Conservation (phyloP, 371 early-diverging fungal genomes). For the Lichtheimia corymbifera region DNA sequence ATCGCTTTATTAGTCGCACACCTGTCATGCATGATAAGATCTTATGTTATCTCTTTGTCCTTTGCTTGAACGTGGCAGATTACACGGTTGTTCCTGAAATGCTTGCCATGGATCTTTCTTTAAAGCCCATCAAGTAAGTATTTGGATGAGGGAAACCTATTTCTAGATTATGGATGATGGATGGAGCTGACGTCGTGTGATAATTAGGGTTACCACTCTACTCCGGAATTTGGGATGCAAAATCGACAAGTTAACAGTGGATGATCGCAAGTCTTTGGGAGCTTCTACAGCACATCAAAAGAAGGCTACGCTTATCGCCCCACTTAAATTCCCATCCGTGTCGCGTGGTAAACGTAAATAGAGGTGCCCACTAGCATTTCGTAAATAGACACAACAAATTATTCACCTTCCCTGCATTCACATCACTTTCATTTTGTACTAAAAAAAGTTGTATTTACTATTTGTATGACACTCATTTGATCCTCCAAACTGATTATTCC, state of each 20-base stretch:
- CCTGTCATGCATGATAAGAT: constrained; percentile 75
- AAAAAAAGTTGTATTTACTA: too few relatives aligned
- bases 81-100: constrained; percentile 62
- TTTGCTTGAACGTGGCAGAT: constrained; percentile 72
- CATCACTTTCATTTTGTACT: too few relatives aligned
- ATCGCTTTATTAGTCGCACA: constrained; percentile 49
- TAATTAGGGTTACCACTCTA: constrained; percentile 16
- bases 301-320: constrained; percentile 38
- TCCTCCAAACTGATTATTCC: too few relatives aligned
- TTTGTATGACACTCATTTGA: too few relatives aligned
- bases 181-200: neutral
- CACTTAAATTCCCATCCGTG: constrained; percentile 36
- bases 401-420: too few relatives aligned
- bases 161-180: neutral
- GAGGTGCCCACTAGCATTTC: too few relatives aligned
- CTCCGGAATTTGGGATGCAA: constrained; percentile 61
- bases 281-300: constrained; percentile 15
- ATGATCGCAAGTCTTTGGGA: constrained; percentile 20
- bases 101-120: constrained; percentile 67
- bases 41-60: constrained; percentile 72
- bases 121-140: constrained; percentile 49
- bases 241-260: constrained; percentile 40
- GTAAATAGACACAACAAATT: too few relatives aligned
- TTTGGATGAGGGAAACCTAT: neutral
- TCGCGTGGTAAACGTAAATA: too few relatives aligned